Evolutionary conservation across 345 rosid genomes (phyloP).

Genomic region (Rhodamnia argentea): DNA sequence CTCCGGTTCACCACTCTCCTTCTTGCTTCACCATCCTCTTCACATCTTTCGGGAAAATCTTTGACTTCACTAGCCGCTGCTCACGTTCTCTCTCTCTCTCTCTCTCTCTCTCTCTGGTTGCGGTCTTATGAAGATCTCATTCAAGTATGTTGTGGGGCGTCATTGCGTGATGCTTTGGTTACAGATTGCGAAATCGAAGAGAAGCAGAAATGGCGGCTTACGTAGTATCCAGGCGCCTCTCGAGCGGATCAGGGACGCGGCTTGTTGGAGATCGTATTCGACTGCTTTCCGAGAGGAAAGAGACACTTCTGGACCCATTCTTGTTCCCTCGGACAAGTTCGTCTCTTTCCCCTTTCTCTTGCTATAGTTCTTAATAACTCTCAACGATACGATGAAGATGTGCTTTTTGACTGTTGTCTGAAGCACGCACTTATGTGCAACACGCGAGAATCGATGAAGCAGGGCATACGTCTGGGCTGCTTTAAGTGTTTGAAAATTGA

Average conservation of each 20-base stretch:
- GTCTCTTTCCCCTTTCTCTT: not conserved
- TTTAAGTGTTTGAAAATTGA: not conserved
- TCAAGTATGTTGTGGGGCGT: not conserved
- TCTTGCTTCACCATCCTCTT: not conserved
- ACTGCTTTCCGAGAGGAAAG: conserved; percentile 75
- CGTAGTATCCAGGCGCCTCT: conserved; percentile 50
- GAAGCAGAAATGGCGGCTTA: conserved; percentile 42
- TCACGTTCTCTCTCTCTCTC: not conserved
- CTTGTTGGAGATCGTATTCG: conserved; percentile 39
- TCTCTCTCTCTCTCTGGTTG: too few species aligned
- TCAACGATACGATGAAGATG: not conserved
- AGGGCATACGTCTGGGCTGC: not conserved
- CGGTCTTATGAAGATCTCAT: not conserved
- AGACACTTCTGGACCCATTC: conserved; percentile 90
- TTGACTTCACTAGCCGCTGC: not conserved
- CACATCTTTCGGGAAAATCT: not conserved
- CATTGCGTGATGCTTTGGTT: not conserved
- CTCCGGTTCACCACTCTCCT: not conserved
- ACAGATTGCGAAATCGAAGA: not conserved
- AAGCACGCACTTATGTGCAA: not conserved
- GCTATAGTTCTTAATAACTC: not conserved
- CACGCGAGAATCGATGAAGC: not conserved
- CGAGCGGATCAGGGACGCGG: conserved; percentile 31
- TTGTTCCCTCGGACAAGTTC: conserved; percentile 76
- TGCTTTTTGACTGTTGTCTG: not conserved